Evolutionary conservation across 257 asterid genomes (phyloP).

Genomic region (Solanum chiquidenum): DNA sequence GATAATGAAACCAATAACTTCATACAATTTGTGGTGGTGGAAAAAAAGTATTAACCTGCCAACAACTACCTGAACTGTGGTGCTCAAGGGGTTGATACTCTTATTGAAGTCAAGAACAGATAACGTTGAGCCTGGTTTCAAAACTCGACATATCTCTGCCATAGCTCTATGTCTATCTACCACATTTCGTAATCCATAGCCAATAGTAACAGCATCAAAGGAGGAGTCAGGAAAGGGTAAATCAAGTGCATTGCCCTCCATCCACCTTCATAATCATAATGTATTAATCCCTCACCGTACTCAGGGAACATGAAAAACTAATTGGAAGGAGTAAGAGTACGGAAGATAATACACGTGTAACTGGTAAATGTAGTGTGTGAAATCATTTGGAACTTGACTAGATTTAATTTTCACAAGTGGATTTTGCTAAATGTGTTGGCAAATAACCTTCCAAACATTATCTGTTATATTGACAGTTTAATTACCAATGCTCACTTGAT

Average conservation of each 20-base stretch:
- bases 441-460: too few relatives aligned
- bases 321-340: background rate
- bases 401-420: too few relatives aligned
- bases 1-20: background rate
- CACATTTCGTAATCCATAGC: constrained; percentile 72
- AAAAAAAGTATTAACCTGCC: background rate
- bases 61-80: constrained; percentile 48
- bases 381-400: too few relatives aligned
- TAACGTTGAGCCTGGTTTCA: constrained; percentile 59
- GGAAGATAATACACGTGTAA: too few relatives aligned
- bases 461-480: too few relatives aligned
- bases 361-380: too few relatives aligned
- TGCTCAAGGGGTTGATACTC: constrained; percentile 35
- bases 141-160: constrained; percentile 58
- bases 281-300: background rate
- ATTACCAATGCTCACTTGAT: too few relatives aligned
- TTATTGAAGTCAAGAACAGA: constrained; percentile 83
- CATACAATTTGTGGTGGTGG: background rate
- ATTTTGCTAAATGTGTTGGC: too few relatives aligned
- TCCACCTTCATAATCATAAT: constrained; percentile 50
- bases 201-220: constrained; percentile 80
- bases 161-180: constrained; percentile 54
- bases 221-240: constrained; percentile 58
- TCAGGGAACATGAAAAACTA: background rate
- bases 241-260: constrained; percentile 72